Percentiles rank a stretch among this genome's conserved stretches.
phyloP scores from a whole-genome alignment of 1,139 yeast species.

The Entelexis sorbosivorans region DNA sequence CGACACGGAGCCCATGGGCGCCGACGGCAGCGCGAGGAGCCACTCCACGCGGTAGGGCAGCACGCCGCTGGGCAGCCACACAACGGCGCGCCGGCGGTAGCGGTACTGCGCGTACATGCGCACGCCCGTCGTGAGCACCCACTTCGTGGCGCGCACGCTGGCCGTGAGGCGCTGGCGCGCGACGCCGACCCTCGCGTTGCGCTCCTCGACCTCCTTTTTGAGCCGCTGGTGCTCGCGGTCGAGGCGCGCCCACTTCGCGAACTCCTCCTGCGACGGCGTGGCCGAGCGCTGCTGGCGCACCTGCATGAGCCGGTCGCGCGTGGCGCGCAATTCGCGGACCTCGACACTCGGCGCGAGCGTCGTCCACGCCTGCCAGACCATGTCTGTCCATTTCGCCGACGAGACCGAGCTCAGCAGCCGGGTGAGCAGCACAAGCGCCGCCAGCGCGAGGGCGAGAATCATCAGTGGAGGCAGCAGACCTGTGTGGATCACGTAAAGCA shows the following conservation, averaged over 20 bases:
- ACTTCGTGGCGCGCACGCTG: constrained; percentile 25
- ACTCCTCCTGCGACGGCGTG: constrained; percentile 82
- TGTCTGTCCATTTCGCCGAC: constrained; percentile 17
- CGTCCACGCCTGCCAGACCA: constrained; percentile 37
- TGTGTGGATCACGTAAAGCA: neutral
- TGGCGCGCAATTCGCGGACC: constrained; percentile 32
- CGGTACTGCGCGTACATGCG: constrained; percentile 42
- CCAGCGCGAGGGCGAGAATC: constrained; percentile 14
- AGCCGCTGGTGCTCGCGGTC: constrained; percentile 60
- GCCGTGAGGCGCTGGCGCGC: constrained; percentile 35
- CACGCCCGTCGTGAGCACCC: constrained; percentile 30
- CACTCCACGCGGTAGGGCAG: constrained; percentile 51
- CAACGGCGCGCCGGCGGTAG: constrained; percentile 48
- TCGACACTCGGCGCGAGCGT: constrained; percentile 32
- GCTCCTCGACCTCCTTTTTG: constrained; percentile 40
- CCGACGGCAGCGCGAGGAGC: constrained; percentile 50
- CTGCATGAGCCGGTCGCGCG: constrained; percentile 39
- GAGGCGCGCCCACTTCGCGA: constrained; percentile 91
- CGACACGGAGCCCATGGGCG: constrained; percentile 37
- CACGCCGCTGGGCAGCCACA: constrained; percentile 49
- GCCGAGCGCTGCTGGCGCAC: constrained; percentile 45
- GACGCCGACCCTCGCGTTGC: constrained; percentile 31
- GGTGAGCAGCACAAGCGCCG: constrained; percentile 17
- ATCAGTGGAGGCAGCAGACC: neutral
- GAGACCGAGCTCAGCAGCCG: constrained; percentile 14